phyloP scores from a whole-genome alignment of 371 early-diverging fungal species.

The Rhizopus delemar region DNA sequence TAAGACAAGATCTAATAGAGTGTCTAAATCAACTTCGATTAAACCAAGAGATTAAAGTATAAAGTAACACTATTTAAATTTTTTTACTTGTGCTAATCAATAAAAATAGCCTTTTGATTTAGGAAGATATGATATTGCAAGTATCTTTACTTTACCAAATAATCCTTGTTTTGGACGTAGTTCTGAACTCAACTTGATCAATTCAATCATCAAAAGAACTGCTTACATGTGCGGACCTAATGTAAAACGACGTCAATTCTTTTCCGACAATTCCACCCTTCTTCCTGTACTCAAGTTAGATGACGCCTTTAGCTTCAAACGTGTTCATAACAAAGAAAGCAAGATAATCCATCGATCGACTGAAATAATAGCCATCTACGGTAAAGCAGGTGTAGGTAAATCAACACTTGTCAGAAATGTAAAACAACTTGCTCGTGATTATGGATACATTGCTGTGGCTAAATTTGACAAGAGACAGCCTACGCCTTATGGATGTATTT shows the following conservation, averaged over 20 bases:
- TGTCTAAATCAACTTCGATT: constrained; percentile 40
- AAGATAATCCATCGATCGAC: constrained; percentile 28
- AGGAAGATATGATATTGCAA: constrained; percentile 54
- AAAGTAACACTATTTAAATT: not conserved
- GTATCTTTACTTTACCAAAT: constrained; percentile 57
- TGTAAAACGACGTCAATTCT: constrained; percentile 13
- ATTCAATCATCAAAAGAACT: constrained; percentile 36
- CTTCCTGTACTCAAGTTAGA: constrained; percentile 1
- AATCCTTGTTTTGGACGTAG: constrained; percentile 51
- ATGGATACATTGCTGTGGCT: constrained; percentile 49
- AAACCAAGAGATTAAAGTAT: constrained; percentile 7
- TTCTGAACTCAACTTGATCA: constrained; percentile 39
- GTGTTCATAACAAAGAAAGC: constrained; percentile 15
- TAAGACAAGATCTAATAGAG: constrained; percentile 57
- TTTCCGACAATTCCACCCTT: not conserved
- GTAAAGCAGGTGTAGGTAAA: constrained; percentile 50
- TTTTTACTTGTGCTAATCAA: not conserved
- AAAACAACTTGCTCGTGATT: constrained; percentile 43
- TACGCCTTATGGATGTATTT: constrained; percentile 48
- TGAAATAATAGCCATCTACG: constrained; percentile 47
- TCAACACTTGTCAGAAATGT: constrained; percentile 42
- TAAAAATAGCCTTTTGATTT: constrained; percentile 35
- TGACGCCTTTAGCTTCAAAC: constrained; percentile 15
- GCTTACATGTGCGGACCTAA: constrained; percentile 36
- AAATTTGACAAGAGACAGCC: constrained; percentile 51